A percentile compares a stretch with the other conserved stretches of the same genome.
phyloP scores from a whole-genome alignment of 2,329 filamentous ascomycete species.

The Pseudogymnoascus sp. region DNA sequence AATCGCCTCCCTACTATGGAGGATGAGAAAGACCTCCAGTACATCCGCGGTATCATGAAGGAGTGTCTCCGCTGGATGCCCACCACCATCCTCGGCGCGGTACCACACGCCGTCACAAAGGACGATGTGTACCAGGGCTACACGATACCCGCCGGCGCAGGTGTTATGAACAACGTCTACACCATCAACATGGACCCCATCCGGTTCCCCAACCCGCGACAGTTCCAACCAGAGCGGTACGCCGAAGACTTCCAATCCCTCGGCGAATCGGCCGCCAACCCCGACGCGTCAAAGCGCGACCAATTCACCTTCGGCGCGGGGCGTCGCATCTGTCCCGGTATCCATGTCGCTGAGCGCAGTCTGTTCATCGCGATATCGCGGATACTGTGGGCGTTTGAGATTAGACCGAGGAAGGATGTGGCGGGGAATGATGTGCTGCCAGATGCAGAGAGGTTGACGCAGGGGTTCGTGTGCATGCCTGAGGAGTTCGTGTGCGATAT shows the following conservation, averaged over 20 bases:
- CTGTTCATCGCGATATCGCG: conserved; percentile 39
- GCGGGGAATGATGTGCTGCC: conserved; percentile 27
- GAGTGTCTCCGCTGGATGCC: conserved; percentile 40
- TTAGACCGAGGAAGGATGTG: conserved; percentile 21
- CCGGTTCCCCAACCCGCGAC: conserved; percentile 32
- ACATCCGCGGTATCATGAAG: conserved; percentile 37
- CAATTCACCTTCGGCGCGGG: conserved; percentile 48
- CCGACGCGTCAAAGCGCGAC: conserved; percentile 37
- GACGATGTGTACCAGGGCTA: conserved; percentile 38
- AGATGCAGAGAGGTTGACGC: conserved; percentile 29
- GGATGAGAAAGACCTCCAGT: conserved; percentile 35
- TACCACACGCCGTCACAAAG: conserved; percentile 34
- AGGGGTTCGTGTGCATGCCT: conserved; percentile 33
- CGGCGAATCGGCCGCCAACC: conserved; percentile 27
- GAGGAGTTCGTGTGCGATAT: conserved; percentile 28
- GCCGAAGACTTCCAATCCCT: conserved; percentile 12
- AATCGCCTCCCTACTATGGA: conserved; percentile 31
- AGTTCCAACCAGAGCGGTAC: conserved; percentile 35
- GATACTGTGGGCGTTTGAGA: conserved; percentile 24
- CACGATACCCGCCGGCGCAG: conserved; percentile 37
- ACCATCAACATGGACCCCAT: conserved; percentile 38
- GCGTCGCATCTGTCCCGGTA: conserved; percentile 47
- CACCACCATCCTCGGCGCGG: conserved; percentile 28
- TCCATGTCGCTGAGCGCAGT: conserved; percentile 42
- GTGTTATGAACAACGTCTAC: conserved; percentile 32